Percentiles rank a stretch among this genome's conserved stretches.
These are phyloP conservation scores for Fragilariopsis cylindrus DNA, from an alignment of 108 stramenopile species.

Conservation along the genomic window DNA sequence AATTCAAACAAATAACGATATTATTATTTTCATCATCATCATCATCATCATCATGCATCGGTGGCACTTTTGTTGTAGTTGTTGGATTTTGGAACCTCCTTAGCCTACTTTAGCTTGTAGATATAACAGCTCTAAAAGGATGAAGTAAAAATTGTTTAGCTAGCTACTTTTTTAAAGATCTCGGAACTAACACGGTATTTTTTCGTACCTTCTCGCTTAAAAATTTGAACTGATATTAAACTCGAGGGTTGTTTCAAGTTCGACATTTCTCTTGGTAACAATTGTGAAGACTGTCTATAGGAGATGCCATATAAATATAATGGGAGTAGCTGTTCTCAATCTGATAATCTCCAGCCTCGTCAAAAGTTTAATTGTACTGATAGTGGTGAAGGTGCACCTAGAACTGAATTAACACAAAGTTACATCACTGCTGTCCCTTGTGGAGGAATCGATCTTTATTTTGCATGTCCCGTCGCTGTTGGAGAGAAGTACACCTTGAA, in stretches of 20 bases:
- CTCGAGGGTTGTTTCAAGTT: not conserved
- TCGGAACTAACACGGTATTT: too few relatives aligned
- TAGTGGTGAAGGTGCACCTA: not conserved
- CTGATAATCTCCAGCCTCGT: slow-evolving; percentile 2
- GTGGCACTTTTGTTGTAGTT: too few relatives aligned
- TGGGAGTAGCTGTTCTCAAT: slow-evolving; percentile 10
- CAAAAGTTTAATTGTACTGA: slow-evolving; percentile 26
- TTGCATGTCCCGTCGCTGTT: slow-evolving; percentile 11
- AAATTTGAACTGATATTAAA: not conserved
- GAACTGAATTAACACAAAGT: not conserved
- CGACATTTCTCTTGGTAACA: not conserved
- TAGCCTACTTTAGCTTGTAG: not conserved
- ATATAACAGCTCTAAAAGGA: too few relatives aligned
- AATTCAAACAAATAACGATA: too few relatives aligned
- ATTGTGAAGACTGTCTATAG: slow-evolving; percentile 14
- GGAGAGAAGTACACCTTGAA: slow-evolving; percentile 21
- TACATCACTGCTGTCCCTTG: not conserved
- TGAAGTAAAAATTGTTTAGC: too few relatives aligned
- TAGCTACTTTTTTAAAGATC: too few relatives aligned
- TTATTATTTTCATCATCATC: too few relatives aligned
- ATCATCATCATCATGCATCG: too few relatives aligned
- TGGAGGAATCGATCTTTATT: slow-evolving; percentile 22
- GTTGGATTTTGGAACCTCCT: not conserved
- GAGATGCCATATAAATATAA: slow-evolving; percentile 11
- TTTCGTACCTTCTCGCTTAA: too few relatives aligned